Evolutionary conservation across 495 filamentous ascomycete species (phyloP), one percentile per base, ranked within the genome.

Genomic region (Arthonia radiata): DNA sequence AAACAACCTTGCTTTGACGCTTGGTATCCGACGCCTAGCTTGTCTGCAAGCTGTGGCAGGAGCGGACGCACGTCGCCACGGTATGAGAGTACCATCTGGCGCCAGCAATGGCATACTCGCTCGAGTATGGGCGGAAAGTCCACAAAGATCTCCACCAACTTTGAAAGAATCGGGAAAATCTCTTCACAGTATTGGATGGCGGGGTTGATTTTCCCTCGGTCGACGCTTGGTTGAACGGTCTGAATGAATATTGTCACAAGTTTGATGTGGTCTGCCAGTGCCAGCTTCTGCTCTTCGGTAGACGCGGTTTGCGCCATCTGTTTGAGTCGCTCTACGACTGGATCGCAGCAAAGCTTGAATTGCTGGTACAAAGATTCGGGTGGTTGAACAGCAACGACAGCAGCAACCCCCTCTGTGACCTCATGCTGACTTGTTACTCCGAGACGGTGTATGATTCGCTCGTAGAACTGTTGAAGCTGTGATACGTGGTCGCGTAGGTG

Each of bases 101-200:
- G 64, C 77, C 80, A 99, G 54, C 77, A 92, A 26, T 86, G 64
- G 47, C 81, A 92, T 13, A 99, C 62, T 11, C 82, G 64, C 53
- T 99, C 86, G 35, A 83, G 69, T 30, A 99, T 89, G 4, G 86
- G 86, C 2, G 69, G 50, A 31, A 75, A 90, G 31, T 63, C 53
- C 31, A 73, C 64, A 47, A 93, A 94, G 46, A 67, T 80, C 38
- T 82, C 69, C 22, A 77, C 63, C 31, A 99, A 75, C 4, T 67
- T 72, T 9, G 74, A 61, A 37, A 94, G 56, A 24, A 92, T 61
- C 4, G 77, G 78, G 46, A 92, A 71, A 18, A 94, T 74, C 42
- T 92, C 80, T 33, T 80, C 62, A 57, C 83, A 93, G 47, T 94
- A 99, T 39, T 80, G 82, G 18, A 99, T 82, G 0, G 78, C 83